Evolutionary conservation across 2,329 filamentous ascomycete species (phyloP).

Genomic region (Colletotrichum costaricense): DNA sequence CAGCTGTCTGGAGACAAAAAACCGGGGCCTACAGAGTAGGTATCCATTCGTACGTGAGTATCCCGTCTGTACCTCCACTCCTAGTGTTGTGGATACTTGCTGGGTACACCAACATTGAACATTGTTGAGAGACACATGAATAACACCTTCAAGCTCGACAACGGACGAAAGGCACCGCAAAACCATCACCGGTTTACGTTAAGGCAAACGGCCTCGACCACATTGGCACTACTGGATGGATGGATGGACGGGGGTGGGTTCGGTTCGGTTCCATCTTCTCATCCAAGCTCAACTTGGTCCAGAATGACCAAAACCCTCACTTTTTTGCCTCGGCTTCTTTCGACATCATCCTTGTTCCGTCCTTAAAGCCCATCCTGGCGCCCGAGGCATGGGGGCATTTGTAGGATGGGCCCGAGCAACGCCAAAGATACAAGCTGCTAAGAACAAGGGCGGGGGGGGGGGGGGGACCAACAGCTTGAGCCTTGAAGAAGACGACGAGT

Average conservation of each 20-base stretch:
- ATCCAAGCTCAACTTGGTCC: background rate
- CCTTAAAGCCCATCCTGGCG: slow-evolving; percentile 2
- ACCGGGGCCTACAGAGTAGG: background rate
- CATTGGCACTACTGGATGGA: background rate
- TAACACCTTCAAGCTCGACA: slow-evolving; percentile 17
- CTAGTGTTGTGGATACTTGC: background rate
- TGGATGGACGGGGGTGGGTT: background rate
- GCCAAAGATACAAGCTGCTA: background rate
- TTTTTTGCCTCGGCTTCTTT: slow-evolving; percentile 29
- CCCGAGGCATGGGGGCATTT: background rate
- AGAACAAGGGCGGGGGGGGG: background rate
- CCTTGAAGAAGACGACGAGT: background rate
- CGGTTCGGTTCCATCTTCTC: background rate
- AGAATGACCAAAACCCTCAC: background rate
- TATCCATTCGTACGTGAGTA: too few relatives aligned
- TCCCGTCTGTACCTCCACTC: too few relatives aligned
- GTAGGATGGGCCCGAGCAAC: slow-evolving; percentile 10
- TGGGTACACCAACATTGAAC: background rate
- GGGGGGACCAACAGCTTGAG: background rate
- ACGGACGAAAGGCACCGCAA: slow-evolving; percentile 29
- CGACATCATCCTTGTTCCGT: slow-evolving; percentile 23
- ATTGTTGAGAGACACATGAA: slow-evolving; percentile 36
- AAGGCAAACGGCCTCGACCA: background rate
- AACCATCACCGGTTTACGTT: slow-evolving; percentile 4
- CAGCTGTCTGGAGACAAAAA: background rate